These are phyloP conservation scores for Kodamaea arcana DNA, from an alignment of 1,139 yeast genomes.

Conservation along the genomic window DNA sequence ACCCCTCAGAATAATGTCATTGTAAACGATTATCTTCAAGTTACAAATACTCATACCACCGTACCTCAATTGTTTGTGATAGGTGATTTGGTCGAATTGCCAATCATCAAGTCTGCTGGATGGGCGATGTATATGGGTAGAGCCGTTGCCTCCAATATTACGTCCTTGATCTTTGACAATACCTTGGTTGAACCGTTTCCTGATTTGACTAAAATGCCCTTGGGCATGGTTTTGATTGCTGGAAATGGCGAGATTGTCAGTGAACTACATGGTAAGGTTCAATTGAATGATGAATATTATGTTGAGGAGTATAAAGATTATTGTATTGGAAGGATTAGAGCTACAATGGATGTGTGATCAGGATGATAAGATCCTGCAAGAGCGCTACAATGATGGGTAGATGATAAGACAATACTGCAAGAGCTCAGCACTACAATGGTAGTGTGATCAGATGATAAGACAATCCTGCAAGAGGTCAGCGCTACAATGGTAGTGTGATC, in stretches of 20 bases:
- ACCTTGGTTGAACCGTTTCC: conserved; percentile 34
- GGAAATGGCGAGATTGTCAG: conserved; percentile 41
- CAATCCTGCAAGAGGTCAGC: too few species aligned
- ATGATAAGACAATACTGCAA: too few species aligned
- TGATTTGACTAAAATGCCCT: conserved; percentile 30
- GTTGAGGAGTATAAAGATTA: conserved; percentile 40
- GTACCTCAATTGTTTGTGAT: conserved; percentile 29
- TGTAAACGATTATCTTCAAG: conserved; percentile 38
- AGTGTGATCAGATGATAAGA: too few species aligned
- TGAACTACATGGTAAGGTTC: conserved; percentile 35
- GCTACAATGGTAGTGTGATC: too few species aligned
- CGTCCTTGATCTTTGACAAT: conserved; percentile 26
- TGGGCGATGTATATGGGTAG: conserved; percentile 48
- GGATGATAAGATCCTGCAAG: too few species aligned
- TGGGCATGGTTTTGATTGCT: conserved; percentile 43
- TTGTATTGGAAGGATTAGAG: conserved; percentile 24
- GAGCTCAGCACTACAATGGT: too few species aligned
- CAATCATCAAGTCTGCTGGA: conserved; percentile 44
- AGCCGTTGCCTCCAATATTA: conserved; percentile 38
- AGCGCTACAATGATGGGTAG: too few species aligned
- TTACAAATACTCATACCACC: conserved; percentile 15
- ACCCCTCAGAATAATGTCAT: conserved; percentile 24
- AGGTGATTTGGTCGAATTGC: conserved; percentile 41
- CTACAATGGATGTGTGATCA: conserved; percentile 17
- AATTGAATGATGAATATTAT: conserved; percentile 32